phyloP scores from a whole-genome alignment of 2,329 filamentous ascomycete species.

The Alternaria angustiovoidea region DNA sequence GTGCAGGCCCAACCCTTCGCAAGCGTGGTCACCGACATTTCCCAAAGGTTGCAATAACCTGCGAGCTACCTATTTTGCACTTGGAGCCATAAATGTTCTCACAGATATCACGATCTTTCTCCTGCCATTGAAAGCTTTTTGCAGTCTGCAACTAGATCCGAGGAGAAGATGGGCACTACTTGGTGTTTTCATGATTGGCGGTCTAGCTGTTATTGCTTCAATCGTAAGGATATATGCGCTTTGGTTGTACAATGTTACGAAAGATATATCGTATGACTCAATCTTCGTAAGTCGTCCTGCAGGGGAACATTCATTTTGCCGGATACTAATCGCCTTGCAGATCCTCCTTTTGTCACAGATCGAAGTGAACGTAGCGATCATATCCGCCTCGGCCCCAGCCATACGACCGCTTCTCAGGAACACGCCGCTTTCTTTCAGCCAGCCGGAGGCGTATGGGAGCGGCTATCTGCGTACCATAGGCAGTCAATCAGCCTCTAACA shows the following conservation, averaged over 20 bases:
- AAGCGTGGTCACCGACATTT: slow-evolving; percentile 28
- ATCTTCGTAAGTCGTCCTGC: slow-evolving; percentile 18
- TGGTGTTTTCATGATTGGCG: slow-evolving; percentile 27
- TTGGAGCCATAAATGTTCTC: slow-evolving; percentile 27
- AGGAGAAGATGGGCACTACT: not conserved
- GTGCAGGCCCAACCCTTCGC: slow-evolving; percentile 19
- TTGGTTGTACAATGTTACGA: slow-evolving; percentile 27
- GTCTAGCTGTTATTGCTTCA: slow-evolving; percentile 29
- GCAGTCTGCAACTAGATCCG: too few relatives aligned
- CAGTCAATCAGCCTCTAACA: too few relatives aligned
- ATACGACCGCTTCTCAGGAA: slow-evolving; percentile 47
- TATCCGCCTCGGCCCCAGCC: slow-evolving; percentile 51
- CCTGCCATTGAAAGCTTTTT: slow-evolving; percentile 19
- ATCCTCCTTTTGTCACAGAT: slow-evolving; percentile 51
- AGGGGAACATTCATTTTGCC: not conserved
- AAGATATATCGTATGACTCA: slow-evolving; percentile 26
- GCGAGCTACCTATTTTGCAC: slow-evolving; percentile 26
- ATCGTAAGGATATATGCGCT: slow-evolving; percentile 30
- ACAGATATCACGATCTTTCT: slow-evolving; percentile 29
- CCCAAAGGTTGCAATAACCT: slow-evolving; percentile 33
- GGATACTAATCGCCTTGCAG: slow-evolving; percentile 7
- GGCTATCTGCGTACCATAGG: too few relatives aligned
- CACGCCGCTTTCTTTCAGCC: not conserved
- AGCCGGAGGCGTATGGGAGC: not conserved
- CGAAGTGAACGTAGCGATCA: slow-evolving; percentile 53